Conservation (phyloP, 345 rosid genomes). For the Bruguiera sexangula region DNA sequence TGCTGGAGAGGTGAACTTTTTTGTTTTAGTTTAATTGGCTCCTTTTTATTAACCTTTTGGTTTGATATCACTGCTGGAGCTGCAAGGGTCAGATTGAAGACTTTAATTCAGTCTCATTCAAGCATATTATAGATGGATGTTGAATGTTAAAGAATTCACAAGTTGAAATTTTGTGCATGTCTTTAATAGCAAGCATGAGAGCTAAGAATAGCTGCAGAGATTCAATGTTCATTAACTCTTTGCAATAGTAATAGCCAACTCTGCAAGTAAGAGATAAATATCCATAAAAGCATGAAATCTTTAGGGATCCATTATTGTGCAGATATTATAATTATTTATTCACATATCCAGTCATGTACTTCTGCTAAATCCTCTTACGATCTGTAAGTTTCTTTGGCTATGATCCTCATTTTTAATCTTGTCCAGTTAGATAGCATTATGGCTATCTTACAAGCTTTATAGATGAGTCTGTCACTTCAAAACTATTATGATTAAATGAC, state of each 20-base stretch:
- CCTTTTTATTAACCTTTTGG: background rate
- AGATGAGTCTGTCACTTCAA: background rate
- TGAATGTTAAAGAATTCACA: background rate
- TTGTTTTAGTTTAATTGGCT: background rate
- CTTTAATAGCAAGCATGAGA: too few relatives aligned
- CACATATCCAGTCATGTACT: too few relatives aligned
- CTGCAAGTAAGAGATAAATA: too few relatives aligned
- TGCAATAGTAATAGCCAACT: too few relatives aligned
- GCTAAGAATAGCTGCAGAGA: too few relatives aligned
- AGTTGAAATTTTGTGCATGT: background rate
- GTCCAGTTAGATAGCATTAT: background rate
- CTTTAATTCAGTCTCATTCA: background rate
- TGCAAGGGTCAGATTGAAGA: background rate
- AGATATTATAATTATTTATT: too few relatives aligned
- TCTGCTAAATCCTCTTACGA: too few relatives aligned
- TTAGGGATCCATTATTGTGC: too few relatives aligned
- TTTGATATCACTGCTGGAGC: background rate
- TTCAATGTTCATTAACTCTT: too few relatives aligned
- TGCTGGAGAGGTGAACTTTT: slow-evolving; percentile 74
- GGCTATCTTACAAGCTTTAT: background rate
- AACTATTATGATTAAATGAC: background rate
- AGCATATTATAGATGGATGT: background rate
- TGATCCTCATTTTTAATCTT: background rate
- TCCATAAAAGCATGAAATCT: too few relatives aligned
- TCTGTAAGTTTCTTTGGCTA: too few relatives aligned